Base-by-base conservation (phyloP, 352 stramenopile genomes). In the Phytophthora citrophthora region DNA sequence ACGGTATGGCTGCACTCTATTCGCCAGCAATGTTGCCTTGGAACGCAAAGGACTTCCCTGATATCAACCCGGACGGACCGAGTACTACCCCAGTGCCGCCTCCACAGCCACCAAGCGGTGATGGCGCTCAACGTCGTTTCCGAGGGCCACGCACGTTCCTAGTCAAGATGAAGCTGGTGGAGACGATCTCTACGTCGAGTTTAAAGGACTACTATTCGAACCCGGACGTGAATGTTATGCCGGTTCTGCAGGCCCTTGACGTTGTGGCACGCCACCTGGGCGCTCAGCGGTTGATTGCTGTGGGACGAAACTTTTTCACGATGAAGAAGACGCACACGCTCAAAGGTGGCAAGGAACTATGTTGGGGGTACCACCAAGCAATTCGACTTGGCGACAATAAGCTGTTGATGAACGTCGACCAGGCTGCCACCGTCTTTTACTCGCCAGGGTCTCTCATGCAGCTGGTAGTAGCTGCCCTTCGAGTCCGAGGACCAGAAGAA, bases 291-390 rank as follows among this genome's bases (percentile, higher is more conserved):
- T 61, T 87, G 54, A 87, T 89, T 49, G 54, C 74, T 8, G 74
- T 89, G 3, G 81, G 83, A 0, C 72, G 81, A 23, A 91, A 93
- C 48, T 78, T 93, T n/a, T 93, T 91, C 47, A 77, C 70, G 0
- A 81, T 88, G 72, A 81, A 82, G 59, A 84, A 86, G 24, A 87
- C 76, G 2, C 64, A 87, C 40, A 41, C 74, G 15, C 50, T 93
- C 0, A 79, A 79, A 9, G 81, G 80, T 15, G 83, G 83, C 43
- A 86, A 86, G 11, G 81, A 91, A 29, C 50, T 90, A 0, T 88
- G 76, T 47, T 91, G 77, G 76, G 83, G 83, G 0, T 93, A 91
- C 39, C 79, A 90, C 34, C 83, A 93, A 66, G 74, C 70, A 0
- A 81, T 93, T 36, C 80, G 75, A 9, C 56, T 85, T 1, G 75